Conservation (phyloP, 179 eudicot genomes). For the Carnegiea gigantea region DNA sequence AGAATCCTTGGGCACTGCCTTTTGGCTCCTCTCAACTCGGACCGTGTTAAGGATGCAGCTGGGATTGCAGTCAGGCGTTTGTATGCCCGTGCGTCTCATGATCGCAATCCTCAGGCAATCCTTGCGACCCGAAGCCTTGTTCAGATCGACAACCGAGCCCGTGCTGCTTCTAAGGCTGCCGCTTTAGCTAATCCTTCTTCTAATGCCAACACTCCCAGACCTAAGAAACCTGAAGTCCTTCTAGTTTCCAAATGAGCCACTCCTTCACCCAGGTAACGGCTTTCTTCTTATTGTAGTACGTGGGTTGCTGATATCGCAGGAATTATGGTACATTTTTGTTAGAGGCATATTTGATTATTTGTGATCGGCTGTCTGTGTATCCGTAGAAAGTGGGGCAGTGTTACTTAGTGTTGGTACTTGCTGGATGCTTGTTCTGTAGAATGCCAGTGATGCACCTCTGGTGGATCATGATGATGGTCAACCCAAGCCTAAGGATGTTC, state of each 20-base stretch:
- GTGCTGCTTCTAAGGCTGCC: constrained; percentile 48
- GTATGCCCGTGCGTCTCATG: constrained; percentile 89
- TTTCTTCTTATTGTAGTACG: background rate
- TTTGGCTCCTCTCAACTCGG: constrained; percentile 61
- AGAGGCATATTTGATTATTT: background rate
- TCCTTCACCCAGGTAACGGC: background rate
- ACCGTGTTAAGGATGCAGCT: constrained; percentile 63
- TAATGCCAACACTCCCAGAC: constrained; percentile 65
- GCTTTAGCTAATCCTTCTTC: constrained; percentile 48
- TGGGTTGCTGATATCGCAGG: background rate
- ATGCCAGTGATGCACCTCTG: too few relatives aligned
- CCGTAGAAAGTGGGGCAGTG: background rate
- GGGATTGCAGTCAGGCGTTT: constrained; percentile 63
- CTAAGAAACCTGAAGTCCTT: constrained; percentile 82
- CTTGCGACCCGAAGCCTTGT: constrained; percentile 76
- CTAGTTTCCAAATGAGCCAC: constrained; percentile 68
- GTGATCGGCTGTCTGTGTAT: background rate
- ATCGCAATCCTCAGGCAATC: constrained; percentile 79
- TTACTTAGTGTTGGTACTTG: background rate
- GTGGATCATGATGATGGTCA: too few relatives aligned
- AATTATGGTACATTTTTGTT: background rate
- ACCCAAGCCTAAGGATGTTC: too few relatives aligned
- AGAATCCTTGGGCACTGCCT: constrained; percentile 89
- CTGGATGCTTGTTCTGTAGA: background rate
- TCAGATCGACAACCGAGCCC: constrained; percentile 63